Conservation (phyloP, 1,284 basidiomycete species). For the Bondarzewia mesenterica region DNA sequence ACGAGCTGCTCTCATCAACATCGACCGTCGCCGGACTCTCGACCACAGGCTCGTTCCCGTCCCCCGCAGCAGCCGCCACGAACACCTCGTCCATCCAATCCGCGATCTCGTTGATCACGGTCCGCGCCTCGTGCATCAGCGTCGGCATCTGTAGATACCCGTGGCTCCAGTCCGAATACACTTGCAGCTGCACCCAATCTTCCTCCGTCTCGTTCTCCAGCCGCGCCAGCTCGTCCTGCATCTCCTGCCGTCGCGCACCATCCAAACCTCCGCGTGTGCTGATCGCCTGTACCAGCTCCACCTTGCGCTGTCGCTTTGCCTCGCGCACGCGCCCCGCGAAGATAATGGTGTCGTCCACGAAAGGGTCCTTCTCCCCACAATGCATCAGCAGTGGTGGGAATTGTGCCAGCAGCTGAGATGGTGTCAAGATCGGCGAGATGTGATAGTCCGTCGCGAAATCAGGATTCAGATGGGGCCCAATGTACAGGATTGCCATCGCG, state of each 20-base stretch:
- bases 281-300: constrained; percentile 47
- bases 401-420: constrained; percentile 75
- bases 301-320: constrained; percentile 78
- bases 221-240: constrained; percentile 50
- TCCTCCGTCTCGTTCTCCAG: constrained; percentile 71
- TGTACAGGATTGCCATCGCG: constrained; percentile 96
- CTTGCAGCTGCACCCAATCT: constrained; percentile 92
- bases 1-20: constrained; percentile 3
- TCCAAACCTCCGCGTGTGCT: constrained; percentile 29
- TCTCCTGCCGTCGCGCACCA: constrained; percentile 26
- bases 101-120: constrained; percentile 83
- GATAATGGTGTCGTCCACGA: constrained; percentile 93
- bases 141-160: constrained; percentile 93
- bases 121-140: constrained; percentile 77
- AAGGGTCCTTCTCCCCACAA: constrained; percentile 94
- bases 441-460: constrained; percentile 94
- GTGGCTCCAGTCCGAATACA: constrained; percentile 89
- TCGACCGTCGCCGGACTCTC: constrained; percentile 1
- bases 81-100: constrained; percentile 89
- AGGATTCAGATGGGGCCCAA: constrained; percentile 87
- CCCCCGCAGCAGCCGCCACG: constrained; percentile 18
- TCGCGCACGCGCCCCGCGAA: constrained; percentile 90
- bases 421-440: constrained; percentile 90
- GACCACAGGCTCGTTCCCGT: not conserved
- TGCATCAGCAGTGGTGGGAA: constrained; percentile 92